Conservation (phyloP, 2,329 filamentous ascomycete species). For the Claviceps sp. region DNA sequence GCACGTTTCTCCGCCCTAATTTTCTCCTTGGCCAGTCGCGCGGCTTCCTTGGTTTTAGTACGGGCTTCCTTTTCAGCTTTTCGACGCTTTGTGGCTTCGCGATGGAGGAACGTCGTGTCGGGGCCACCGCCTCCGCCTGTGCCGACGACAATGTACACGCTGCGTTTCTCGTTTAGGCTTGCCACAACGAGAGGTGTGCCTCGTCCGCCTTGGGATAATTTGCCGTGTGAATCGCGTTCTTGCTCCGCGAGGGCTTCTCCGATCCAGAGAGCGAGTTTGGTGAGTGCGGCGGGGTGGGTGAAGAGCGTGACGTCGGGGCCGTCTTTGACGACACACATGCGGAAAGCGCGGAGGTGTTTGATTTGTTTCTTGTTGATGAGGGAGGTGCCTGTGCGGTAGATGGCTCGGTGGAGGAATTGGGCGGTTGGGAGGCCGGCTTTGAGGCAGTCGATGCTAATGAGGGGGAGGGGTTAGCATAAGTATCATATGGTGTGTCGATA, state of each 20-base stretch:
- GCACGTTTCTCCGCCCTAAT: constrained; percentile 47
- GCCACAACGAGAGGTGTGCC: constrained; percentile 84
- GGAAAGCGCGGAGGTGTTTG: constrained; percentile 80
- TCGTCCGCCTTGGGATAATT: constrained; percentile 52
- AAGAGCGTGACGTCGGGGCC: constrained; percentile 86
- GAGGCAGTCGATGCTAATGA: constrained; percentile 55
- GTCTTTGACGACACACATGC: constrained; percentile 92
- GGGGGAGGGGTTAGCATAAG: too few species aligned
- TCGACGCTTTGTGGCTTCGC: constrained; percentile 50
- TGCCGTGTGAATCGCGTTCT: constrained; percentile 63
- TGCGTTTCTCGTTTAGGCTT: constrained; percentile 72
- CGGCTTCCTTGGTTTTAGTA: constrained; percentile 47
- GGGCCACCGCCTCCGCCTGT: constrained; percentile 77
- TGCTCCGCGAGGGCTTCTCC: constrained; percentile 84
- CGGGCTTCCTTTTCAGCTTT: constrained; percentile 51
- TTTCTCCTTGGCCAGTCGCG: constrained; percentile 41
- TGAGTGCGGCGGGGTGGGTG: constrained; percentile 81
- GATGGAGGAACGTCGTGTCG: constrained; percentile 54
- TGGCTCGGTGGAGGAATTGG: constrained; percentile 80
- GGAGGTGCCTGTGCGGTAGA: constrained; percentile 82
- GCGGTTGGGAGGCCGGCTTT: constrained; percentile 68
- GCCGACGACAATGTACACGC: constrained; percentile 85
- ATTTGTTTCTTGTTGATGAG: constrained; percentile 91
- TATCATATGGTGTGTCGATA: too few species aligned
- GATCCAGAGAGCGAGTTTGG: constrained; percentile 88